phyloP scores from a whole-genome alignment of 257 asterid species.

The Gentiana dahurica region DNA sequence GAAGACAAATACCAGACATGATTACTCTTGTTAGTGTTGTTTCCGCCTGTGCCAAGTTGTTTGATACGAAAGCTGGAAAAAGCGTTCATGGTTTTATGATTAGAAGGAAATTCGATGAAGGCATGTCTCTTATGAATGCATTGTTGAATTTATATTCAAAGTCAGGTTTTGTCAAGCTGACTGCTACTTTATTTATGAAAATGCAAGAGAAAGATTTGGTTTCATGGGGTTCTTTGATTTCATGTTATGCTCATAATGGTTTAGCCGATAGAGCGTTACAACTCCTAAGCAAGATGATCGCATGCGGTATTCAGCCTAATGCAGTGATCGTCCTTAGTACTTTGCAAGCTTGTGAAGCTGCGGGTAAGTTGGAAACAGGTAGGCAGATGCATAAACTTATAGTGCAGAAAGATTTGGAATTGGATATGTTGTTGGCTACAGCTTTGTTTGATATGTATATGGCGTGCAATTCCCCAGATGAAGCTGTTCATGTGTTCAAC shows the following conservation, averaged over 20 bases:
- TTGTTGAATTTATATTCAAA: conserved; percentile 53
- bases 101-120: conserved; percentile 24
- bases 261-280: conserved; percentile 30
- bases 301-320: conserved; percentile 34
- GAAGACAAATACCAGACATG: conserved; percentile 27
- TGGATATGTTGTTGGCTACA: conserved; percentile 47
- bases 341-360: conserved; percentile 69
- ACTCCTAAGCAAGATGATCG: conserved; percentile 41
- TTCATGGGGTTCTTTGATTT: conserved; percentile 71
- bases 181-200: conserved; percentile 33
- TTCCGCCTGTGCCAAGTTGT: conserved; percentile 51
- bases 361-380: conserved; percentile 34
- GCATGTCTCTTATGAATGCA: conserved; percentile 41
- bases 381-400: conserved; percentile 44
- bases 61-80: conserved; percentile 38
- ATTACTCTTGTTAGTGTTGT: conserved; percentile 45
- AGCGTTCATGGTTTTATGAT: conserved; percentile 54
- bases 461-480: conserved; percentile 52
- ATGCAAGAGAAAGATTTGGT: conserved; percentile 61
- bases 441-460: conserved; percentile 79
- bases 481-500: conserved; percentile 43
- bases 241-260: conserved; percentile 68
- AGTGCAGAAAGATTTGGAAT: conserved; percentile 28
- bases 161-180: conserved; percentile 28
- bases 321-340: conserved; percentile 38